phyloP scores from a whole-genome alignment of 2,329 filamentous ascomycete species.

The Trichoderma cornu-damae region DNA sequence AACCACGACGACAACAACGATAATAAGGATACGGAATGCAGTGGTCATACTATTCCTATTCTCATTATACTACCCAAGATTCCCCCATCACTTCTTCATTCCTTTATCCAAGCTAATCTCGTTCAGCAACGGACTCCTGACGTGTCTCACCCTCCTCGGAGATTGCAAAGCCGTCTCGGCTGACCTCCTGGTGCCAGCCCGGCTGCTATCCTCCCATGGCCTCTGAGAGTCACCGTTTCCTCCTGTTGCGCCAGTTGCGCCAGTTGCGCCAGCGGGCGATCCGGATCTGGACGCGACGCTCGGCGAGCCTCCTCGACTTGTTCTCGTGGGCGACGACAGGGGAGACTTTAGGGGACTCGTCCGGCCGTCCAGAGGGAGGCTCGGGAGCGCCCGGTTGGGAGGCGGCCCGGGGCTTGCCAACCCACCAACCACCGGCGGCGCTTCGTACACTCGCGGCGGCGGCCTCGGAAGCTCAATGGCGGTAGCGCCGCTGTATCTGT shows the following conservation, averaged over 20 bases:
- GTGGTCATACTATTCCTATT: too few relatives aligned
- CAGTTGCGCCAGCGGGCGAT: background rate
- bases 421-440: conserved; percentile 20
- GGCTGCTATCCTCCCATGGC: background rate
- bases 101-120: conserved; percentile 22
- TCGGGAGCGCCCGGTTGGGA: conserved; percentile 41
- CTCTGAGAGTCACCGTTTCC: background rate
- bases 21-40: background rate
- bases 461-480: conserved; percentile 4
- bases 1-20: too few relatives aligned
- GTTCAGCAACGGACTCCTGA: conserved; percentile 24
- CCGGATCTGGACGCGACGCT: background rate
- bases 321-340: background rate
- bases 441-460: conserved; percentile 14
- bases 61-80: background rate
- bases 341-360: conserved; percentile 20
- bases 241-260: background rate
- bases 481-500: background rate
- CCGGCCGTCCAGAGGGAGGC: conserved; percentile 22
- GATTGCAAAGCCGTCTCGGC: background rate
- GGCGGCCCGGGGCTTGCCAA: conserved; percentile 40
- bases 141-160: conserved; percentile 17
- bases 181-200: background rate
- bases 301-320: background rate
- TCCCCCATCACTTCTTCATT: background rate